phyloP scores from a whole-genome alignment of 2,329 filamentous ascomycete genomes.

The Coleophoma cylindrospora region DNA sequence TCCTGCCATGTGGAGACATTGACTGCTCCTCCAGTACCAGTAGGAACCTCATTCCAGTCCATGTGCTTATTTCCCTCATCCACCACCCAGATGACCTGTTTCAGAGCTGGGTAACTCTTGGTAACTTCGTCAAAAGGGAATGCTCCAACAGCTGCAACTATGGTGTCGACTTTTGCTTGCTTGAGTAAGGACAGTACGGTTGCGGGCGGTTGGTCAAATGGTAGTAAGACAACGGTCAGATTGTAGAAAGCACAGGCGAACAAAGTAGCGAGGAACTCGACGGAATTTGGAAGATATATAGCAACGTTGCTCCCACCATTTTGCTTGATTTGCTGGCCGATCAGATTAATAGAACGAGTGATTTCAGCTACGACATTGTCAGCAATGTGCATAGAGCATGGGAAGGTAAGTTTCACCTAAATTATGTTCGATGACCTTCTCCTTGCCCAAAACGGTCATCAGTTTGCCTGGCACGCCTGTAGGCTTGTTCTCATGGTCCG shows the following conservation, averaged over 20 bases:
- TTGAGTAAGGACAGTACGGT: conserved; percentile 68
- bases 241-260: conserved; percentile 86
- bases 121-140: conserved; percentile 73
- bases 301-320: conserved; percentile 73
- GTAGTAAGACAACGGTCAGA: conserved; percentile 77
- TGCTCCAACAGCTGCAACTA: conserved; percentile 82
- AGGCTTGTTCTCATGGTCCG: conserved; percentile 56
- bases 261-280: conserved; percentile 76
- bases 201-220: conserved; percentile 70
- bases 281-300: conserved; percentile 87
- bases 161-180: conserved; percentile 69
- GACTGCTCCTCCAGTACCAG: conserved; percentile 67
- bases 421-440: conserved; percentile 69
- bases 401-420: conserved; percentile 39
- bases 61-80: conserved; percentile 87
- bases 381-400: conserved; percentile 2
- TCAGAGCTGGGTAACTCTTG: conserved; percentile 64
- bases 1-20: conserved; percentile 93
- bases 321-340: conserved; percentile 72
- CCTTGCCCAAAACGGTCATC: conserved; percentile 72
- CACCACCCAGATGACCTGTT: conserved; percentile 85
- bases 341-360: conserved; percentile 79
- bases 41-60: conserved; percentile 89
- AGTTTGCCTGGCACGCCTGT: conserved; percentile 63
- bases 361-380: conserved; percentile 52